Evolutionary conservation across 2,329 filamentous ascomycete genomes (phyloP).

Genomic region (Sodiomyces alkalinus): DNA sequence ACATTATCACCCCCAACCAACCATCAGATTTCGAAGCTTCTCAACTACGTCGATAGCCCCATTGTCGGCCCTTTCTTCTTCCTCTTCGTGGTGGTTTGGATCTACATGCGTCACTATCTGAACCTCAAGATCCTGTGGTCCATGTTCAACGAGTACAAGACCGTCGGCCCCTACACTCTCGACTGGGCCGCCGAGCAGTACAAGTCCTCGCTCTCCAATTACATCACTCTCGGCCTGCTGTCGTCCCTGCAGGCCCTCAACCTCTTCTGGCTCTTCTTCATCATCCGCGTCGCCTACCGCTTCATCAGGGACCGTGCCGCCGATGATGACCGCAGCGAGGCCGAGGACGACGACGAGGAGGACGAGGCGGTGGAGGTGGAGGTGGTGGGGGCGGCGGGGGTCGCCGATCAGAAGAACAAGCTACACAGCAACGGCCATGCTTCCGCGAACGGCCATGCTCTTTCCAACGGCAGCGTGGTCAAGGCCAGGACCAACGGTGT

Average conservation of each 20-base stretch:
- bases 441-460: neutral
- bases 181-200: constrained; percentile 66
- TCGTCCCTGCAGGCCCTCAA: constrained; percentile 58
- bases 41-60: constrained; percentile 76
- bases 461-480: neutral
- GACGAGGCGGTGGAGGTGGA: constrained; percentile 9
- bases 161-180: constrained; percentile 58
- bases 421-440: constrained; percentile 5
- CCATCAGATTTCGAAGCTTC: constrained; percentile 64
- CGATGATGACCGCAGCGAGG: constrained; percentile 59
- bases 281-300: constrained; percentile 58
- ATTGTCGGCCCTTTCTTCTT: constrained; percentile 76
- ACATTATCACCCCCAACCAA: too few relatives aligned
- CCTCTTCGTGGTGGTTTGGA: constrained; percentile 69
- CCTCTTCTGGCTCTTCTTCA: constrained; percentile 69
- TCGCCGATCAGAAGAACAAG: constrained; percentile 11
- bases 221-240: constrained; percentile 51
- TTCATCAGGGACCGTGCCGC: constrained; percentile 46
- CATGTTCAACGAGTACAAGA: constrained; percentile 60
- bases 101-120: constrained; percentile 77
- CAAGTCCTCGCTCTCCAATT: constrained; percentile 57
- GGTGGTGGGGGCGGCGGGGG: neutral
- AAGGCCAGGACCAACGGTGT: neutral
- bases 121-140: constrained; percentile 66
- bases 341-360: constrained; percentile 43